Percentiles rank a stretch among this genome's conserved stretches.
Conservation (phyloP, 1,284 basidiomycete genomes). For the Cerrena zonata region DNA sequence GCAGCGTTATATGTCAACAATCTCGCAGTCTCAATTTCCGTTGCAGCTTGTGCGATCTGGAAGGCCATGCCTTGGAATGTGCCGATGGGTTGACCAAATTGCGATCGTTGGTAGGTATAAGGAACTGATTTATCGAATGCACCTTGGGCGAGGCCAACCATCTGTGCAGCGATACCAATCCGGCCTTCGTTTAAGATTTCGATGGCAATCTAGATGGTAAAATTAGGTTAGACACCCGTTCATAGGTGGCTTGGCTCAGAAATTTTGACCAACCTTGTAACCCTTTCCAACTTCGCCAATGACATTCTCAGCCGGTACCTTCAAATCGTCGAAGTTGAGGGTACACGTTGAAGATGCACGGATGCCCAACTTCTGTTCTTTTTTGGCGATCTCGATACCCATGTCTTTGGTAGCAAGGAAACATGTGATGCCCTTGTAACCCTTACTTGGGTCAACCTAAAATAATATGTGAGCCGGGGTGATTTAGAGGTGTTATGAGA, state of each 20-base stretch:
- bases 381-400: constrained; percentile 97
- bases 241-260: neutral
- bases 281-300: constrained; percentile 92
- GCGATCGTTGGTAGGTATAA: constrained; percentile 89
- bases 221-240: too few species aligned
- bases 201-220: constrained; percentile 69
- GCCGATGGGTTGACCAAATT: constrained; percentile 91
- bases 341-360: constrained; percentile 95
- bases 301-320: constrained; percentile 87
- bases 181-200: constrained; percentile 68
- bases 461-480: neutral
- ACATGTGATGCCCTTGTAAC: constrained; percentile 98
- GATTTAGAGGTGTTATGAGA: neutral
- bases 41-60: constrained; percentile 86
- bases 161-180: constrained; percentile 95
- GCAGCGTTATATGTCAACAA: constrained; percentile 96
- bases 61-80: constrained; percentile 94
- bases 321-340: constrained; percentile 92
- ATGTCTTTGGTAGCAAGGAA: constrained; percentile 95
- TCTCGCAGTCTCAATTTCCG: constrained; percentile 89
- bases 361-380: constrained; percentile 98
- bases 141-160: constrained; percentile 95
- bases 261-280: constrained; percentile 66
- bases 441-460: constrained; percentile 83
- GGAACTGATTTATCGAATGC: constrained; percentile 90